Evolutionary conservation across 1,139 yeast species (phyloP).

Genomic region (Fermentozyma sake): DNA sequence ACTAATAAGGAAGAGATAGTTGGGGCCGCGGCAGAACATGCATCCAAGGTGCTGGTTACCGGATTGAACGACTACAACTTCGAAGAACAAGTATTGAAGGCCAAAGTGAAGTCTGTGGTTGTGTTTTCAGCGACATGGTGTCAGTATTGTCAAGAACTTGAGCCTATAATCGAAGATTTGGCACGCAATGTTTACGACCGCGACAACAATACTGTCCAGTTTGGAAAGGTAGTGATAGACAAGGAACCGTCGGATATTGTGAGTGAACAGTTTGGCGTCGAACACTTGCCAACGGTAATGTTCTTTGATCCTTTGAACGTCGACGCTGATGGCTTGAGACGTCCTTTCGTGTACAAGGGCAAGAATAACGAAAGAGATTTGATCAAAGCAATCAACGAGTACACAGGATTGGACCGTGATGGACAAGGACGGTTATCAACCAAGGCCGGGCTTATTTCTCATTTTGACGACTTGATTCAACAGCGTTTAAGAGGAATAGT

Average conservation of each 20-base stretch:
- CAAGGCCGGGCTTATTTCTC: slow-evolving; percentile 52
- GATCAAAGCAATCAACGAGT: slow-evolving; percentile 46
- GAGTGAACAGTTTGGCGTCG: slow-evolving; percentile 38
- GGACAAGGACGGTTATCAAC: slow-evolving; percentile 44
- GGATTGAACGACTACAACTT: slow-evolving; percentile 32
- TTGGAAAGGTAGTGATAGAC: slow-evolving; percentile 45
- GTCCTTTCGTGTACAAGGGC: slow-evolving; percentile 38
- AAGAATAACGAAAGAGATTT: slow-evolving; percentile 41
- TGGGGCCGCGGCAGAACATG: slow-evolving; percentile 2
- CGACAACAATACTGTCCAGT: slow-evolving; percentile 34
- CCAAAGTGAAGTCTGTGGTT: slow-evolving; percentile 22
- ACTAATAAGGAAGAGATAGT: slow-evolving; percentile 4
- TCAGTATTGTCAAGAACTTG: slow-evolving; percentile 22
- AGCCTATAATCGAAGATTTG: slow-evolving; percentile 27
- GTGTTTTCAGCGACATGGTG: slow-evolving; percentile 40
- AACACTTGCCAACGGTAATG: slow-evolving; percentile 51
- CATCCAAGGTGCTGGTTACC: slow-evolving; percentile 15
- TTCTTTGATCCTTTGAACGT: slow-evolving; percentile 32
- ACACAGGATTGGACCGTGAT: slow-evolving; percentile 50
- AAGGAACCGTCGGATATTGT: slow-evolving; percentile 40
- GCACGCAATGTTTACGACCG: slow-evolving; percentile 27
- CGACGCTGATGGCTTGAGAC: slow-evolving; percentile 33
- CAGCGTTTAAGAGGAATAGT: slow-evolving; percentile 12
- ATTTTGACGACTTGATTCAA: slow-evolving; percentile 33
- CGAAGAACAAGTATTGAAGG: slow-evolving; percentile 25